phyloP scores from a whole-genome alignment of 345 rosid species.

The Salix udensis region DNA sequence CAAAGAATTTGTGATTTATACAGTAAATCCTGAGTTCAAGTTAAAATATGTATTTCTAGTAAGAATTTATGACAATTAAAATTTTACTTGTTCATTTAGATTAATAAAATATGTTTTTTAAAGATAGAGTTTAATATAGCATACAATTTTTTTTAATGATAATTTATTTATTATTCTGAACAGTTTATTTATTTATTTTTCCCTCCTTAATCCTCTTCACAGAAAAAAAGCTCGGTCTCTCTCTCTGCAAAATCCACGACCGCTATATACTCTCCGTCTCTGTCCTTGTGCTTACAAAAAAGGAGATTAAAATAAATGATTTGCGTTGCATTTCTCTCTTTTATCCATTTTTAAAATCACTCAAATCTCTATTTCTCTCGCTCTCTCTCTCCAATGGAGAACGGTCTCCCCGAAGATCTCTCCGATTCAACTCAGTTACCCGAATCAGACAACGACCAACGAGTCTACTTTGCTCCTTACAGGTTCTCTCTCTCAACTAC shows the following conservation, averaged over 20 bases:
- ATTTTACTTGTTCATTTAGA: too few species aligned
- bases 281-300: not conserved
- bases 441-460: constrained; percentile 68
- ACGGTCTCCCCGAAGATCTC: constrained; percentile 42
- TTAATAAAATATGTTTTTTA: too few species aligned
- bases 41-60: fast-evolving
- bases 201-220: constrained; percentile 27
- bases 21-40: fast-evolving
- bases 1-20: too few species aligned
- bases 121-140: too few species aligned
- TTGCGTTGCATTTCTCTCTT: constrained; percentile 18
- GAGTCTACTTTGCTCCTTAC: constrained; percentile 84
- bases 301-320: not conserved
- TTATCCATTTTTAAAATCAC: not conserved
- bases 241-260: constrained; percentile 22
- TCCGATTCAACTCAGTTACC: constrained; percentile 53
- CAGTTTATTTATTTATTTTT: constrained; percentile 5
- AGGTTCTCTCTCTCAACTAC: constrained; percentile 34
- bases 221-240: constrained; percentile 1
- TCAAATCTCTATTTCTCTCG: constrained; percentile 9
- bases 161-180: not conserved
- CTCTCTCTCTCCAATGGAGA: constrained; percentile 33
- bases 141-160: too few species aligned
- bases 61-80: fast-evolving
- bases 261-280: constrained; percentile 4